phyloP scores from a whole-genome alignment of 768 basidiomycete genomes.

The Suillus paluster region DNA sequence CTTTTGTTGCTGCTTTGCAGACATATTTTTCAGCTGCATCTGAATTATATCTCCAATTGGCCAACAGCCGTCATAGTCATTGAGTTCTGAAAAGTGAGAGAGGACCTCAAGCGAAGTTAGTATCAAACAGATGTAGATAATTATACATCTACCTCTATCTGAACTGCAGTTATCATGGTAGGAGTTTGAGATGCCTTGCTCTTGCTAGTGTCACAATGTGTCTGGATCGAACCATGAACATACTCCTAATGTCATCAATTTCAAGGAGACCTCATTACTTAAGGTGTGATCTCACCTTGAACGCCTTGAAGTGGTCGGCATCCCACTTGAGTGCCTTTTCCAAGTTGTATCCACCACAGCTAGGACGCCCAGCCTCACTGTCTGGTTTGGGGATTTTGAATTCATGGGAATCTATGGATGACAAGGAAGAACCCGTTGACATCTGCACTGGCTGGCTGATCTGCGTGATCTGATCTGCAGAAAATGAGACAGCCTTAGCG shows the following conservation, averaged over 20 bases:
- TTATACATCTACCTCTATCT: too few species aligned
- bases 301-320: background rate
- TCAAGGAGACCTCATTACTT: too few species aligned
- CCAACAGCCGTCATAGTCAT: constrained; percentile 1
- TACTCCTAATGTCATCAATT: background rate
- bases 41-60: constrained; percentile 6
- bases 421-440: background rate
- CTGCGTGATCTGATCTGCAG: background rate
- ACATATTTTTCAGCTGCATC: constrained; percentile 3
- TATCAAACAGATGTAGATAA: too few species aligned
- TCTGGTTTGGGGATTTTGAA: constrained; percentile 14
- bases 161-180: too few species aligned
- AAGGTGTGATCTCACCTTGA: constrained; percentile 5
- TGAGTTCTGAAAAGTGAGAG: background rate
- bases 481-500: background rate
- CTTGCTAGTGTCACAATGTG: background rate
- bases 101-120: too few species aligned
- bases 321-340: constrained; percentile 10
- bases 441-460: too few species aligned
- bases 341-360: constrained; percentile 15
- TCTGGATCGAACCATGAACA: background rate
- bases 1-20: background rate
- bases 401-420: background rate
- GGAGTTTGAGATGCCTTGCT: background rate
- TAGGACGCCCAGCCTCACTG: constrained; percentile 9